These are phyloP conservation scores for Iberis amara DNA, from an alignment of 441 rosid species.

Conservation along the genomic window DNA sequence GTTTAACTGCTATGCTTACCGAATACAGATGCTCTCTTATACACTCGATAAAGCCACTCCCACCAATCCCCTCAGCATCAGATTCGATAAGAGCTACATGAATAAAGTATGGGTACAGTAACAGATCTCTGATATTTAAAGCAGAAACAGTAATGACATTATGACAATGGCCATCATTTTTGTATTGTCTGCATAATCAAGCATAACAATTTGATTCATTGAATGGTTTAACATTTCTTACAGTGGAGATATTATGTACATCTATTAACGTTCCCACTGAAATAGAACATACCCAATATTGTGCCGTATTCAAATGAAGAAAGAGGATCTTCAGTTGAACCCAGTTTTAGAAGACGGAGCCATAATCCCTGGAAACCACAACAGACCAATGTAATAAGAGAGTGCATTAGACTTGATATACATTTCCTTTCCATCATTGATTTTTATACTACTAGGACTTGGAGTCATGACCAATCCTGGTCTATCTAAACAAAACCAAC, in stretches of 20 bases:
- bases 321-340: constrained; percentile 94
- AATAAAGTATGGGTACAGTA: constrained; percentile 25
- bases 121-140: constrained; percentile 21
- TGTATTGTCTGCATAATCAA: constrained; percentile 12
- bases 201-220: constrained; percentile 15
- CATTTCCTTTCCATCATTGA: not conserved
- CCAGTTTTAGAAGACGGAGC: constrained; percentile 88
- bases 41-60: constrained; percentile 98
- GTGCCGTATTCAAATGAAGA: constrained; percentile 99
- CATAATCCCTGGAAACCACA: constrained; percentile 72
- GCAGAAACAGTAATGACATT: constrained; percentile 31
- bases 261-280: constrained; percentile 11
- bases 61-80: constrained; percentile 99
- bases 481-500: not conserved
- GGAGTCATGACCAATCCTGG: constrained; percentile 5
- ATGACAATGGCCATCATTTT: constrained; percentile 44
- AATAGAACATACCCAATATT: constrained; percentile 63
- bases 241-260: too few relatives aligned
- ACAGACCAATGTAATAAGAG: constrained; percentile 17
- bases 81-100: constrained; percentile 94
- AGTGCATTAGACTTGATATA: constrained; percentile 17
- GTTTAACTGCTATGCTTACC: constrained; percentile 40
- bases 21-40: constrained; percentile 93
- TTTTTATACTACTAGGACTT: constrained; percentile 1
- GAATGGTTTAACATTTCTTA: not conserved